Percentiles rank a stretch among this genome's conserved stretches.
phyloP scores from a whole-genome alignment of 768 basidiomycete species.

The Tricholoma furcatifolium region DNA sequence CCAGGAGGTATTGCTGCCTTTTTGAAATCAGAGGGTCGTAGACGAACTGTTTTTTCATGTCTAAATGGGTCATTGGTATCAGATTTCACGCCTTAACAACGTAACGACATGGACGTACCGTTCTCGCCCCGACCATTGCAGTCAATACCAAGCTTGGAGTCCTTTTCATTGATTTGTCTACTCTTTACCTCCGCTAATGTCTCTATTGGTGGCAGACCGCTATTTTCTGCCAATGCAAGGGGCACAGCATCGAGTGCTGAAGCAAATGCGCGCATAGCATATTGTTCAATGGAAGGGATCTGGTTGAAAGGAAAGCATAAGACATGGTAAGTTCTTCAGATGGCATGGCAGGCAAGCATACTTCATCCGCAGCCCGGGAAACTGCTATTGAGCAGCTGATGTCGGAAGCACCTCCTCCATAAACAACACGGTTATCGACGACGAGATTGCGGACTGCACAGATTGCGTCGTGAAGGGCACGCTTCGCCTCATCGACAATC shows the following conservation, averaged over 20 bases:
- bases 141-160: conserved; percentile 89
- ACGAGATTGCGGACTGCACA: conserved; percentile 96
- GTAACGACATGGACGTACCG: conserved; percentile 48
- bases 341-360: conserved; percentile 25
- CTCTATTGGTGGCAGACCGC: conserved; percentile 93
- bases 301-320: conserved; percentile 23
- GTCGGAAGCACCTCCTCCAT: conserved; percentile 97
- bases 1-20: conserved; percentile 93
- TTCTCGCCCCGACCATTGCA: conserved; percentile 85
- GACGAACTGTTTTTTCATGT: conserved; percentile 97
- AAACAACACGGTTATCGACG: conserved; percentile 94
- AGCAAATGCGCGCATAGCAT: conserved; percentile 99
- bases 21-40: conserved; percentile 98
- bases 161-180: conserved; percentile 83
- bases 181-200: conserved; percentile 96
- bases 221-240: conserved; percentile 96
- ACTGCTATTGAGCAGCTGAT: conserved; percentile 95
- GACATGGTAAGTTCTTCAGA: not conserved
- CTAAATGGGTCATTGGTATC: conserved; percentile 37
- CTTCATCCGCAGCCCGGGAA: conserved; percentile 91
- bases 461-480: conserved; percentile 95
- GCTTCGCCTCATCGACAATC: conserved; percentile 99
- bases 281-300: conserved; percentile 98
- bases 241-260: conserved; percentile 95
- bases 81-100: not conserved